Conservation (phyloP, 345 rosid species). For the Eucalyptus polyanthemos region DNA sequence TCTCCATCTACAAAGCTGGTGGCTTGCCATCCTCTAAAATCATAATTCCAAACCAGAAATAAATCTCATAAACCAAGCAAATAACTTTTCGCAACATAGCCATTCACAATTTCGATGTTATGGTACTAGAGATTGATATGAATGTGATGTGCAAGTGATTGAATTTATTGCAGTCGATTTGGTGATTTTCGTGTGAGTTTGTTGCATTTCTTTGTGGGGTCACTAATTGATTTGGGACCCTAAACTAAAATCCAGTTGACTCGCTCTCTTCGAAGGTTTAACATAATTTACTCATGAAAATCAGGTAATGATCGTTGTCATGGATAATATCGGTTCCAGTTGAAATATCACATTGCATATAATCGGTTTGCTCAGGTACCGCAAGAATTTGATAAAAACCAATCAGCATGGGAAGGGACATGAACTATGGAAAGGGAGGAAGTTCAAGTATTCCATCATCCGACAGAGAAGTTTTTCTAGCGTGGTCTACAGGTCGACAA, state of each 20-base stretch:
- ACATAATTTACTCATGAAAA: neutral
- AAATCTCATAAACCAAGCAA: too few species aligned
- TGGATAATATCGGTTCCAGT: neutral
- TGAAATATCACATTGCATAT: neutral
- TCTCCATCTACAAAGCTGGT: too few species aligned
- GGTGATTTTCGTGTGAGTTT: neutral
- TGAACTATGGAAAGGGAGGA: conserved; percentile 22
- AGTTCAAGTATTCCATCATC: neutral
- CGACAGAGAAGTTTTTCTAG: conserved; percentile 25
- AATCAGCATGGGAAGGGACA: conserved; percentile 40
- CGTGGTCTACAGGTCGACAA: conserved; percentile 48
- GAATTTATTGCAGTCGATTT: neutral
- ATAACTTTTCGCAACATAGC: too few species aligned
- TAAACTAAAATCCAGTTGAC: neutral
- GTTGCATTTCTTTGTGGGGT: neutral
- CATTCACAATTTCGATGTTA: too few species aligned
- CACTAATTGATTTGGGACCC: neutral
- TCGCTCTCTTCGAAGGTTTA: neutral
- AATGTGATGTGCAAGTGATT: neutral
- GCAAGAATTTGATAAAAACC: neutral
- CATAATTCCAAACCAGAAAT: too few species aligned
- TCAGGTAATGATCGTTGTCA: neutral
- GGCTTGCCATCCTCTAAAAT: too few species aligned
- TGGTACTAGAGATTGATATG: too few species aligned
- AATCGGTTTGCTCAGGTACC: neutral